A percentile compares a stretch with the other conserved stretches of the same genome.
These are phyloP conservation scores for Physocladia obscura DNA, from an alignment of 192 early-diverging fungal species.

Conservation along the genomic window DNA sequence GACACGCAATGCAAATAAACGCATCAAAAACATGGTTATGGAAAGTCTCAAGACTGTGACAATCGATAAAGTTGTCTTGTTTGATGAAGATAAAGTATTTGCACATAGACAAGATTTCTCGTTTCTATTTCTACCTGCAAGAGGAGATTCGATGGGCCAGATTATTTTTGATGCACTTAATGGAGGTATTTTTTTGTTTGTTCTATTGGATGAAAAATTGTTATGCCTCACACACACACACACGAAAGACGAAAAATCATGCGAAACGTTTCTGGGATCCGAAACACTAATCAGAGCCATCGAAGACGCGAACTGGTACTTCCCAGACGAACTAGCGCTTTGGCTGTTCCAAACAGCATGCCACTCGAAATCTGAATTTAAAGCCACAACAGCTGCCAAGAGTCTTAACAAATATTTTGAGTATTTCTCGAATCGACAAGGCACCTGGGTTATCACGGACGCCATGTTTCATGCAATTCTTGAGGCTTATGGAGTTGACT, in stretches of 20 bases:
- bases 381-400: constrained; percentile 12
- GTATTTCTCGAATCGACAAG: neutral
- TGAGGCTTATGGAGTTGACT: neutral
- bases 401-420: constrained; percentile 9
- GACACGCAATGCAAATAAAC: neutral
- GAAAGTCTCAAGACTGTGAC: constrained; percentile 6
- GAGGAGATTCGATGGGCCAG: neutral
- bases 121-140: too few species aligned
- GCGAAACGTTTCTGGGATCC: constrained; percentile 4
- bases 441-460: constrained; percentile 1
- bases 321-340: neutral
- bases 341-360: constrained; percentile 27
- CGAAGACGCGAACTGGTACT: constrained; percentile 6
- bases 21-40: constrained; percentile 2
- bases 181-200: too few species aligned
- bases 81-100: neutral
- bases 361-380: neutral
- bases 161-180: neutral
- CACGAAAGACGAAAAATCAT: neutral
- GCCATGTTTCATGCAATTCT: neutral
- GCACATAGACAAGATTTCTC: neutral
- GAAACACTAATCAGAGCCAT: neutral
- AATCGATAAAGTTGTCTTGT: constrained; percentile 4
- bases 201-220: too few species aligned
- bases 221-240: too few species aligned